A percentile compares a stretch with the other conserved stretches of the same genome.
Evolutionary conservation across 805 yeast genomes (phyloP).

Genomic region (Pichia eremophila): DNA sequence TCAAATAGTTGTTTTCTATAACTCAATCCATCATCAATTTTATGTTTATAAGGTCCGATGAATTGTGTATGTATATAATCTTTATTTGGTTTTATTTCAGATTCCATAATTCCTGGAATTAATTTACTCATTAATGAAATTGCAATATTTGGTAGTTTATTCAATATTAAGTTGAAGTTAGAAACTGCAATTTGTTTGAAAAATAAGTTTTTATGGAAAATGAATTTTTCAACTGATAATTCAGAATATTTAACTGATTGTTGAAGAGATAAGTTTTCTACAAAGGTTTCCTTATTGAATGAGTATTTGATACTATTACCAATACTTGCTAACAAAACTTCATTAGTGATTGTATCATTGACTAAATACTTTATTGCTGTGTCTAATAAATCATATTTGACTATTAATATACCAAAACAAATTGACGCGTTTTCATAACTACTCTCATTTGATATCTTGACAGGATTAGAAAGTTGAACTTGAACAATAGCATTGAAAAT

Average conservation of each 20-base stretch:
- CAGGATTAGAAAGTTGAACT: neutral
- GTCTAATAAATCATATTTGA: constrained; percentile 9
- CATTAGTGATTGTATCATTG: neutral
- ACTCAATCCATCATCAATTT: constrained; percentile 68
- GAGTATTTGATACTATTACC: constrained; percentile 24
- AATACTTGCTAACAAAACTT: constrained; percentile 15
- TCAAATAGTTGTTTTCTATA: constrained; percentile 67
- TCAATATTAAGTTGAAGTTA: constrained; percentile 49
- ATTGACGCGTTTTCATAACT: constrained; percentile 17
- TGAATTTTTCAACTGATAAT: constrained; percentile 16
- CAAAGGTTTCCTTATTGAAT: constrained; percentile 11
- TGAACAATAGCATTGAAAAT: constrained; percentile 3
- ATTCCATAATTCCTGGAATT: constrained; percentile 40
- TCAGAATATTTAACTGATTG: constrained; percentile 18
- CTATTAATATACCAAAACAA: constrained; percentile 17
- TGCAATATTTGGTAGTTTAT: constrained; percentile 42
- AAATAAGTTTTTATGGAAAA: constrained; percentile 35
- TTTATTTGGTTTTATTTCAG: constrained; percentile 45
- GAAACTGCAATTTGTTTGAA: constrained; percentile 52
- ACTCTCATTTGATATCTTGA: constrained; percentile 7
- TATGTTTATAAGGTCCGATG: constrained; percentile 84
- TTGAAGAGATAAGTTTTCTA: constrained; percentile 5
- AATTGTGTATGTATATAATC: constrained; percentile 56
- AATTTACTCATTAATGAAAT: constrained; percentile 36
- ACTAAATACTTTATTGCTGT: neutral